Conservation (phyloP, 257 asterid species). For the Nicotiana otophora region DNA sequence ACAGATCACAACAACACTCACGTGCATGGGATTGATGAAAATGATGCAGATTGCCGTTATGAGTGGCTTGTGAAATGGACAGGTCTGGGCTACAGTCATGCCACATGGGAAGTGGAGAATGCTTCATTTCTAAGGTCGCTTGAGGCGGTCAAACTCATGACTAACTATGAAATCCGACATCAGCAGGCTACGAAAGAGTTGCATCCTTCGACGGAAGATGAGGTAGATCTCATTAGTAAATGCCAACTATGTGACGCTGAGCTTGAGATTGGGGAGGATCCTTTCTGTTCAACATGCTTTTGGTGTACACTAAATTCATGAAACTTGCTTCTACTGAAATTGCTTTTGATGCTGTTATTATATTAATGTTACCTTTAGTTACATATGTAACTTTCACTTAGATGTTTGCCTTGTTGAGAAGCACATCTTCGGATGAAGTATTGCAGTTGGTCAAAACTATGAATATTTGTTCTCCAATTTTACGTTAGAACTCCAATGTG, state of each 20-base stretch:
- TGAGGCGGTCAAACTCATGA: slow-evolving; percentile 20
- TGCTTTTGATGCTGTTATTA: not conserved
- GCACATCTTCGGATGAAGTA: not conserved
- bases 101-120: slow-evolving; percentile 35
- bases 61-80: slow-evolving; percentile 44
- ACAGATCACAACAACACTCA: slow-evolving; percentile 1
- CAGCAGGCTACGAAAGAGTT: slow-evolving; percentile 10
- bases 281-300: not conserved
- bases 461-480: not conserved
- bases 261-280: not conserved
- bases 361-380: not conserved
- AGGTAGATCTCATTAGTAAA: slow-evolving; percentile 18
- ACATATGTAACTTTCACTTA: not conserved
- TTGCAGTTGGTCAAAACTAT: not conserved
- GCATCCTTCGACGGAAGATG: slow-evolving; percentile 7
- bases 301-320: not conserved
- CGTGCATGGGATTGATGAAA: not conserved
- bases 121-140: slow-evolving; percentile 24
- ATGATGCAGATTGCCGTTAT: slow-evolving; percentile 9
- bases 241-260: not conserved
- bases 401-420: not conserved
- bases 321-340: not conserved
- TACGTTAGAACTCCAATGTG: not conserved
- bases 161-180: slow-evolving; percentile 22
- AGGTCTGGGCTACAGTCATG: slow-evolving; percentile 26